Base-by-base conservation (phyloP, 2,329 filamentous ascomycete species). In the Botrytis elliptica region DNA sequence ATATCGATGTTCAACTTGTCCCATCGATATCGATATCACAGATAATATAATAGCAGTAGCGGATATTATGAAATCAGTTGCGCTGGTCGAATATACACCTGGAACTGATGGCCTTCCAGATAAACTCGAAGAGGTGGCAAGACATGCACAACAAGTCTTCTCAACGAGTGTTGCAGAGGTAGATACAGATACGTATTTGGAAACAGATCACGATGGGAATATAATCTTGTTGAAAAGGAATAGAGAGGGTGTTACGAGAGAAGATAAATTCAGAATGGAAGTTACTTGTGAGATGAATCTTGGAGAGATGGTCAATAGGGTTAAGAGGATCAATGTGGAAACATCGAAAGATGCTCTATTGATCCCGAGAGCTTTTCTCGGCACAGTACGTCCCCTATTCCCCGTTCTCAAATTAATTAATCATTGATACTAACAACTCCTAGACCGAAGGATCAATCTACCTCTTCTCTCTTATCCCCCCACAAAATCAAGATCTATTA, bases 21-120 rank as follows among this genome's bases (percentile, higher is more conserved):
- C 96, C 0, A 89, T 97, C 25, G 93, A 95, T 77, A 82, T 98
- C 10, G 90, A 91, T 16, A 88, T 98, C 22, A 88, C 89, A 1
- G 92, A 88, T 1, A 90, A 91, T 77, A 86, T 89, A 38, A 95
- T 99, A 75, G 93, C 93, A 0, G 90, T 98, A 16, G 93, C 92
- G 0, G 96, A 99, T 80, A 84, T 99, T 64, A 98, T 97, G 93
- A 98, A 98, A 83, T 97, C 93, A 1, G 86, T 97, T 38, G 91
- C 92, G 1, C 84, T 98, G 9, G 85, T 98, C 14, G 87, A 96
- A 80, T 96, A 92, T 80, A 85, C 86, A 0, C 86, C 87, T 4
- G 87, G 89, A 3, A 82, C 85, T 36, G 83, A 88, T 4, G 89
- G 87, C 0, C 82, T 88, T n/a, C 83, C 86, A 18, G 88, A 91